Conservation (phyloP, 1,139 yeast species). For the Fermentozyma sake region DNA sequence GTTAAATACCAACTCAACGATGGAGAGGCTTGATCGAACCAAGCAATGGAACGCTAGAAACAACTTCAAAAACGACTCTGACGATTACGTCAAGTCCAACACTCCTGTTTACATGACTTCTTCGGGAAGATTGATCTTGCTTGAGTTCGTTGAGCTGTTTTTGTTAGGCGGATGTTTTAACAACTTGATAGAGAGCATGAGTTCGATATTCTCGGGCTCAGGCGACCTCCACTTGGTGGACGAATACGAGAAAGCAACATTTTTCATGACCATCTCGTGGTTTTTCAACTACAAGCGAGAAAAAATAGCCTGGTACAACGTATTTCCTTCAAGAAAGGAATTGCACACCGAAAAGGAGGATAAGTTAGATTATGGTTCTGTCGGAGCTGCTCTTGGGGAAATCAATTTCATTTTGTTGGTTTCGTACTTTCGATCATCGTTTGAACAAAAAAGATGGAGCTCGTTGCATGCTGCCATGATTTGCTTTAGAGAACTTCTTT, state of each 20-base stretch:
- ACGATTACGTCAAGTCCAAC: slow-evolving; percentile 26
- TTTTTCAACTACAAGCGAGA: slow-evolving; percentile 44
- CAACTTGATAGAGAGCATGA: slow-evolving; percentile 50
- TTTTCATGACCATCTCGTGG: slow-evolving; percentile 68
- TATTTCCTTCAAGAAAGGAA: too few species aligned
- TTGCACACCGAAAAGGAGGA: slow-evolving; percentile 15
- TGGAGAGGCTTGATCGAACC: slow-evolving; percentile 58
- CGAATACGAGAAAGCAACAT: slow-evolving; percentile 41
- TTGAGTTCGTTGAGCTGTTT: slow-evolving; percentile 46
- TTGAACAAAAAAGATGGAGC: slow-evolving; percentile 48
- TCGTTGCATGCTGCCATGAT: slow-evolving; percentile 69
- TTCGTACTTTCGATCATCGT: slow-evolving; percentile 51
- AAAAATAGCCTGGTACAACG: slow-evolving; percentile 1
- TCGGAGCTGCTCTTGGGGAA: slow-evolving; percentile 66
- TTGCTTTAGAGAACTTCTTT: slow-evolving; percentile 62
- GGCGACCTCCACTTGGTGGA: slow-evolving; percentile 34
- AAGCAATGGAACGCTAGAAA: slow-evolving; percentile 60
- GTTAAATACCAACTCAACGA: slow-evolving; percentile 31
- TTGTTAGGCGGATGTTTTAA: slow-evolving; percentile 78
- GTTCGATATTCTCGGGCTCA: slow-evolving; percentile 40
- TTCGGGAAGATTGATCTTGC: slow-evolving; percentile 24
- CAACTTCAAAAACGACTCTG: slow-evolving; percentile 42
- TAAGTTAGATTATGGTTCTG: slow-evolving; percentile 49
- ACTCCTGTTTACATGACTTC: slow-evolving; percentile 7
- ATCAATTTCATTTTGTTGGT: slow-evolving; percentile 59